phyloP scores from a whole-genome alignment of 148 eudicot genomes.

The Rhododendron griersonianum region DNA sequence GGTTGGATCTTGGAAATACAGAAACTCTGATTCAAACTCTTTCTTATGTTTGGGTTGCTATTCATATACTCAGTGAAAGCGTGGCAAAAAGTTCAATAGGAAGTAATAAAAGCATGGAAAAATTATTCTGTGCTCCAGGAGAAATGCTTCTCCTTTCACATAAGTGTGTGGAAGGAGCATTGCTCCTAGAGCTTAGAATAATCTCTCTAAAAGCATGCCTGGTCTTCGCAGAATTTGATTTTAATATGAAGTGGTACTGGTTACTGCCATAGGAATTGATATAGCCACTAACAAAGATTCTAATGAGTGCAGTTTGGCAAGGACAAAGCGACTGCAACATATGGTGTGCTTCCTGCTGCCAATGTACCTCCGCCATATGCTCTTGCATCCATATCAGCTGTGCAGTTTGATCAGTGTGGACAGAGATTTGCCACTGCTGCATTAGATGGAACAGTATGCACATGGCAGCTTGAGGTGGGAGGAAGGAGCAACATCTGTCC shows the following conservation, averaged over 20 bases:
- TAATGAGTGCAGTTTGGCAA: slow-evolving; percentile 67
- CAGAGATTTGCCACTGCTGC: slow-evolving; percentile 92
- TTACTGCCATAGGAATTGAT: neutral
- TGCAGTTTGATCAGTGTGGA: slow-evolving; percentile 83
- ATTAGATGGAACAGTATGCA: slow-evolving; percentile 91
- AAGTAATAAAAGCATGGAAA: neutral
- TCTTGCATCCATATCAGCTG: slow-evolving; percentile 79
- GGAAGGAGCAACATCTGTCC: slow-evolving; percentile 91
- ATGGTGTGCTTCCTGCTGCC: slow-evolving; percentile 93
- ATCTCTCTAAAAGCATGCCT: neutral
- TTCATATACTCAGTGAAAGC: neutral
- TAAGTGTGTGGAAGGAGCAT: neutral
- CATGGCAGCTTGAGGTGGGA: slow-evolving; percentile 99
- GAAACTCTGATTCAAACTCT: neutral
- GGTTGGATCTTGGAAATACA: neutral
- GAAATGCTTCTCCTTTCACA: neutral
- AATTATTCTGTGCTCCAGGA: neutral
- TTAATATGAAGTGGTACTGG: neutral
- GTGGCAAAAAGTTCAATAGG: neutral
- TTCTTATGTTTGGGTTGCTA: neutral
- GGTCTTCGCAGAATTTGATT: neutral
- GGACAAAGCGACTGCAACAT: slow-evolving; percentile 87
- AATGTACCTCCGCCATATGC: slow-evolving; percentile 97
- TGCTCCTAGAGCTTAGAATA: neutral
- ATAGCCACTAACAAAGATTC: slow-evolving; percentile 12